Evolutionary conservation across 768 basidiomycete species (phyloP).

Genomic region (Austroboletus eburneus): DNA sequence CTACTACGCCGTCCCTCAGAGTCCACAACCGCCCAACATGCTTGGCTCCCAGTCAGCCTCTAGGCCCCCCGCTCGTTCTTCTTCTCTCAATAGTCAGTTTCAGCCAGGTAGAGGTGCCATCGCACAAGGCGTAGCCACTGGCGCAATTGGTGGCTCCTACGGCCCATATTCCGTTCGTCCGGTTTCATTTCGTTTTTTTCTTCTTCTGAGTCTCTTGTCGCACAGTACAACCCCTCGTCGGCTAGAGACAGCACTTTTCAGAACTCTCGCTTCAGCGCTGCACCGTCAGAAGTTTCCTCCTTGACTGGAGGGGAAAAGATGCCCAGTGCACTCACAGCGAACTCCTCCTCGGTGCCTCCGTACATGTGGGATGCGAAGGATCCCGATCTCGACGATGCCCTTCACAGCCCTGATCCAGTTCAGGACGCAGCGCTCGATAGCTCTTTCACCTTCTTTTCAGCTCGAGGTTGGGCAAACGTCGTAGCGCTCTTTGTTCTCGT

Average conservation of each 20-base stretch:
- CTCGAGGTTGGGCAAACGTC: conserved; percentile 81
- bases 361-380: conserved; percentile 77
- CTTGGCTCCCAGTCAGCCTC: conserved; percentile 22
- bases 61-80: conserved; percentile 24
- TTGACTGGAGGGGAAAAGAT: conserved; percentile 36
- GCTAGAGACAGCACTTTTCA: conserved; percentile 43
- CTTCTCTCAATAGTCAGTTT: conserved; percentile 26
- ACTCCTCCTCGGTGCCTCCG: conserved; percentile 63
- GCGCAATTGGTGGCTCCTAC: conserved; percentile 74
- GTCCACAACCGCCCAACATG: conserved; percentile 42
- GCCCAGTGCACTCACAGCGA: conserved; percentile 27
- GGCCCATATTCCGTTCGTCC: conserved; percentile 80
- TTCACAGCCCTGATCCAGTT: conserved; percentile 85
- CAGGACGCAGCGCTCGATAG: conserved; percentile 57
- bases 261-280: conserved; percentile 55
- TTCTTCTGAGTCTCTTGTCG: conserved; percentile 3
- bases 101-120: conserved; percentile 50
- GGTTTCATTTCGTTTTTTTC: not conserved
- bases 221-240: conserved; percentile 53
- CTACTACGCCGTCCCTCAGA: conserved; percentile 68
- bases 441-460: conserved; percentile 70
- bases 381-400: conserved; percentile 82
- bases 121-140: conserved; percentile 75
- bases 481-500: conserved; percentile 67
- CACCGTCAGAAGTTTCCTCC: conserved; percentile 43